Evolutionary conservation across 2,329 filamentous ascomycete species (phyloP), one percentile per base, ranked within the genome.

Genomic region (Xylaria sp.): DNA sequence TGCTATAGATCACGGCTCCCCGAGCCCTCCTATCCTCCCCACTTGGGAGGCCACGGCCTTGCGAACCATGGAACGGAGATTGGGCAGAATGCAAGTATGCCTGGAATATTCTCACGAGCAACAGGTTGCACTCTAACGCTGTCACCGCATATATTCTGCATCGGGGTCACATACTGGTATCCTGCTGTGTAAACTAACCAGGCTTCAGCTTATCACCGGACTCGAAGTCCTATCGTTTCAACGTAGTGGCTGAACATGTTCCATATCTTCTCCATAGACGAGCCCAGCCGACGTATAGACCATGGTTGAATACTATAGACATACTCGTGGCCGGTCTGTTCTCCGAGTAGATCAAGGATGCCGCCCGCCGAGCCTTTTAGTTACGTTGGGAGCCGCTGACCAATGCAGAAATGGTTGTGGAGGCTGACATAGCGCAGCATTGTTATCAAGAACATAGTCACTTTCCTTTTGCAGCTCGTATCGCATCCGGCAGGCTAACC

Each of bases 381-480:
- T 62, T 54, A 66, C 60, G 33, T 31, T 43, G 44, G 40, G 49
- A 54, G 57, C 37, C 47, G 57, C 60, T 57, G 58, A 53, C 57
- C 62, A 58, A 54, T 56, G 56, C 49, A 60, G 37, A 54, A 21
- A 47, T 52, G 44, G 25, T 37, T 37, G 37, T 49, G 6, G 13
- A 17, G 21, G 33, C 37, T 66, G 53, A 41, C 27, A 37, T 59
- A 61, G 49, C 67, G 64, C 67, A 63, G 62, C 60, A 64, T 57
- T 33, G 52, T 61, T 62, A 61, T 64, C 64, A 66, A 58, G 60
- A 47, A 54, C 58, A 56, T 54, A 68, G 66, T 59, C 64, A 71
- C 70, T 71, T 72, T 69, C 70, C 70, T 67, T 65, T 65, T 62
- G 65, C 60, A 63, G 51, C 57, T 68, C 63, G 63, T 67, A 67